These are phyloP conservation scores for Hypholoma sublateritium DNA, from an alignment of 768 basidiomycete species.

Conservation along the genomic window DNA sequence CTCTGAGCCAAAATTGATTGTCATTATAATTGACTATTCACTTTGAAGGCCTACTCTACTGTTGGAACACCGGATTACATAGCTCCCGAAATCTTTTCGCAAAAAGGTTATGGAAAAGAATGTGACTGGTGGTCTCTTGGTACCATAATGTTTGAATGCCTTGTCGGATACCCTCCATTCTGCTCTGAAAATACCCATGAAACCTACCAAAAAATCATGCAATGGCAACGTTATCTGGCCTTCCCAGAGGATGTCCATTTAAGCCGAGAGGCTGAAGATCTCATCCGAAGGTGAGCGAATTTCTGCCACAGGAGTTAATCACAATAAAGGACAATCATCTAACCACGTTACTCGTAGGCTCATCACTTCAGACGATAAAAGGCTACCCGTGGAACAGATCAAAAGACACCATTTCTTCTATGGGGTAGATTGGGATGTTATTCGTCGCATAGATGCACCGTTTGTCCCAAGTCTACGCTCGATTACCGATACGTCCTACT, in stretches of 20 bases:
- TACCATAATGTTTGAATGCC: constrained; percentile 97
- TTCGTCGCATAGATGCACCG: constrained; percentile 89
- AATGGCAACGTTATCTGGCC: constrained; percentile 83
- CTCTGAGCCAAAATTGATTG: constrained; percentile 16
- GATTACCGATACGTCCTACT: constrained; percentile 97
- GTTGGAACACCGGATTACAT: constrained; percentile 98
- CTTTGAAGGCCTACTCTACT: constrained; percentile 86
- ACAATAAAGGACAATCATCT: not conserved
- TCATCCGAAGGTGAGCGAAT: constrained; percentile 69
- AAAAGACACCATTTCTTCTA: constrained; percentile 92
- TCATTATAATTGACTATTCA: not conserved
- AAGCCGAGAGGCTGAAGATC: constrained; percentile 86
- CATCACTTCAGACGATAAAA: constrained; percentile 79
- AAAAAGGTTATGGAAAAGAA: constrained; percentile 97
- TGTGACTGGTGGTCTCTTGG: constrained; percentile 99
- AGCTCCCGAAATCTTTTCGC: constrained; percentile 94
- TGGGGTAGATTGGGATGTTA: constrained; percentile 90
- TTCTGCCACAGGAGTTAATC: not conserved
- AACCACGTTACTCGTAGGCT: constrained; percentile 43
- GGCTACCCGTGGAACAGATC: constrained; percentile 82
- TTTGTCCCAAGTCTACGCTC: constrained; percentile 95
- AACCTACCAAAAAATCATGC: constrained; percentile 96
- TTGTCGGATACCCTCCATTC: constrained; percentile 97
- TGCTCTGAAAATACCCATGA: constrained; percentile 95
- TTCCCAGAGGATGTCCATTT: constrained; percentile 96